phyloP scores from a whole-genome alignment of 352 stramenopile species.

The Phytophthora sansomeana region DNA sequence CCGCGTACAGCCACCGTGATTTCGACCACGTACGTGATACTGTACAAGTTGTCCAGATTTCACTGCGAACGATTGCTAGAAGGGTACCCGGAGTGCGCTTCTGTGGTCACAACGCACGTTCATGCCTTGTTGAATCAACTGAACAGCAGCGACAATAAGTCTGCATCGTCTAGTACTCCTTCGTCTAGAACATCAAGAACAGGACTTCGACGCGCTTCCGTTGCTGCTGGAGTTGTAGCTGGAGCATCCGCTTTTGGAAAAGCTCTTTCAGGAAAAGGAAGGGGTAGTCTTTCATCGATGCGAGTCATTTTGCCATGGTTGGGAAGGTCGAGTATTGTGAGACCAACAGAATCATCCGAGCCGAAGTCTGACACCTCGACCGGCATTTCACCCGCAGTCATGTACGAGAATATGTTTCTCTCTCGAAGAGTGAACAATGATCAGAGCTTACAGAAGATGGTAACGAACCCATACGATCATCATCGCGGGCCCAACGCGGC shows the following conservation, averaged over 20 bases:
- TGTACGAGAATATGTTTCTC: neutral
- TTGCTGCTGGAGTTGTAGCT: neutral
- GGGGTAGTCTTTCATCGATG: neutral
- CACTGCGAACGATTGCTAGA: conserved; percentile 63
- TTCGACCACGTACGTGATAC: conserved; percentile 68
- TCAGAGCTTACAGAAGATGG: neutral
- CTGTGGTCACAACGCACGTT: conserved; percentile 37
- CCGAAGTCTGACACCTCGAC: neutral
- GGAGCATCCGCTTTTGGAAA: neutral
- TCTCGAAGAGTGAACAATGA: neutral
- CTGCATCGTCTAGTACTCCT: neutral
- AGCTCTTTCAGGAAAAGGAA: neutral
- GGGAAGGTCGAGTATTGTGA: neutral
- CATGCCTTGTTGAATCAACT: conserved; percentile 20
- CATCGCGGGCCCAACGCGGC: neutral
- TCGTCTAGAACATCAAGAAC: neutral
- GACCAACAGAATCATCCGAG: neutral
- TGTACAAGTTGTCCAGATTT: conserved; percentile 74
- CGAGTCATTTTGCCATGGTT: neutral
- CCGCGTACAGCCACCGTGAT: conserved; percentile 62
- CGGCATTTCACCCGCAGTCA: neutral
- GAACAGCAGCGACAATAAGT: neutral
- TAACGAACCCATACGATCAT: neutral
- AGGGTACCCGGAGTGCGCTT: conserved; percentile 55
- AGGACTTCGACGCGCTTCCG: neutral